phyloP scores from a whole-genome alignment of 331 rosid genomes.

The Pyrus hybrid region DNA sequence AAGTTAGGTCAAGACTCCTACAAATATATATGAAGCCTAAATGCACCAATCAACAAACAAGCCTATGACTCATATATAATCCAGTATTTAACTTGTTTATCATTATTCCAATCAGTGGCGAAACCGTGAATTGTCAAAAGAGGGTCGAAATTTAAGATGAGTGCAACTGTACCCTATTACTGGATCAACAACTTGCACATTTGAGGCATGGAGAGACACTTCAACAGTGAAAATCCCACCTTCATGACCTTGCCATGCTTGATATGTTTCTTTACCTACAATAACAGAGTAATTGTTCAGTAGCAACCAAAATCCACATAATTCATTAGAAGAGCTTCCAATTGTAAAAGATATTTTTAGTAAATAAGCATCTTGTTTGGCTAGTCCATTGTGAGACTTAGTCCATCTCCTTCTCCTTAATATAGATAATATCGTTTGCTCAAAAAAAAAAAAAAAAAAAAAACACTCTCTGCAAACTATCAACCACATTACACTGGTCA shows the following conservation, averaged over 20 bases:
- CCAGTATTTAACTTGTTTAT: not conserved
- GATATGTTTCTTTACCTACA: slow-evolving; percentile 80
- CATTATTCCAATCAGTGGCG: not conserved
- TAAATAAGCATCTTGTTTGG: not conserved
- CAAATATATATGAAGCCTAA: not conserved
- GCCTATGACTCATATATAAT: not conserved
- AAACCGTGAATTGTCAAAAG: not conserved
- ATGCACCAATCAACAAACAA: not conserved
- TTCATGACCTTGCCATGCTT: slow-evolving; percentile 89
- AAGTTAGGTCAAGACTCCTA: not conserved
- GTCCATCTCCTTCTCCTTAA: no score
- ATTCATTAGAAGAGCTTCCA: not conserved
- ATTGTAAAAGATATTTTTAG: not conserved
- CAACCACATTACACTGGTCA: not conserved
- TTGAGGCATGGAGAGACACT: slow-evolving; percentile 75
- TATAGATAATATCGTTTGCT: no score
- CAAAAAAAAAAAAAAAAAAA: no score
- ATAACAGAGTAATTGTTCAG: not conserved
- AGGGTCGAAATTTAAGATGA: not conserved
- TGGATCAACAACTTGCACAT: slow-evolving; percentile 82
- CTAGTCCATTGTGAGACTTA: no score
- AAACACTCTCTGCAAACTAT: not conserved
- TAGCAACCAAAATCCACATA: not conserved
- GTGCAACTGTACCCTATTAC: slow-evolving; percentile 52
- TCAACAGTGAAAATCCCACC: slow-evolving; percentile 86